Base-by-base conservation (phyloP, 2,329 filamentous ascomycete species). In the Nemania sp. region DNA sequence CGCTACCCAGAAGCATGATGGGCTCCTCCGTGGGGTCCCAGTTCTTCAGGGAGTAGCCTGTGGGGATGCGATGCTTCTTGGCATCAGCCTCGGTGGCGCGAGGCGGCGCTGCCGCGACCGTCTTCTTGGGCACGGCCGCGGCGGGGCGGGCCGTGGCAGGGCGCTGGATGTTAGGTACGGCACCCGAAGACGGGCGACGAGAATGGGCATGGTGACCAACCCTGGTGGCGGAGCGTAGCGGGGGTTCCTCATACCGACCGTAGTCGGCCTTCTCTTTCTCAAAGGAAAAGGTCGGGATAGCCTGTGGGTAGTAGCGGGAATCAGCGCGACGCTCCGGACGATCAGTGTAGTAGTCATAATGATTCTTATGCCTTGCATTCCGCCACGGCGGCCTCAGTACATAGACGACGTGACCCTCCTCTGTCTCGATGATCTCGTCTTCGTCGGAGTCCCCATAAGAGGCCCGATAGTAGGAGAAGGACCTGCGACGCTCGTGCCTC, bases 11-110 rank as follows among this genome's bases (percentile, higher is more conserved):
- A 25, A 99, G 85, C 73, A 97, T 88, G 74, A 99, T 97, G 53
- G 95, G 95, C 68, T 92, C 88, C 80, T 98, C 94, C 29, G 87
- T 88, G 0, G 94, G 94, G 74, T 99, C 95, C 95, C 95, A 98
- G 80, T 98, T 96, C 83, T 98, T 98, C 74, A 94, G 87, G 25
- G 92, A 96, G 80, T 96, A 99, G 64, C 95, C 94, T 1, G 87
- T 77, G 1, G 95, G 93, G 59, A 99, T 97, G 62, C 86, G 84
- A 72, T 91, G 89, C 74, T 77, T 80, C 71, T 79, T 80, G 37
- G 85, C 84, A 73, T 89, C 86, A 12, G 77, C 78, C 64, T 86
- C 83, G 32, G 85, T 88, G 5, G 86, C 85, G 70, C 80, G 78
- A 3, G 72, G 66, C 2, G 71, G 62, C 3, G 73, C 59, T 4